Base-by-base conservation (phyloP, 73 alveolate species). In the Paramecium sonneborni region DNA sequence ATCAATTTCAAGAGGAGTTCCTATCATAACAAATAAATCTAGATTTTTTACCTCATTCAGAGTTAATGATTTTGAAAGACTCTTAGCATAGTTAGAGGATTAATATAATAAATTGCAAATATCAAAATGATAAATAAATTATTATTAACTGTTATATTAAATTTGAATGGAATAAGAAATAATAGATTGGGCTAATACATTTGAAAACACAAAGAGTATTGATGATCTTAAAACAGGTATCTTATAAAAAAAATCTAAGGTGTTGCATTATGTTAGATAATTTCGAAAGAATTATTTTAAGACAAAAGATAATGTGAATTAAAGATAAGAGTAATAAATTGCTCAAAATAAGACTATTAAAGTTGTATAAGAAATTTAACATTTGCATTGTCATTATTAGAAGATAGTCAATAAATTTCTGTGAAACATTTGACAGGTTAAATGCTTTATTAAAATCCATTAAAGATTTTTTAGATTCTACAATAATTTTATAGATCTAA, bases 81-180 rank as follows among this genome's bases (percentile, higher is more conserved):
- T 79, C n/a, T 38, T 79, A 9, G 44, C 44, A 5, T 23, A 30
- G 55, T 79, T 79, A 34, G 90, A 79, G 74, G 90, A 79, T 41
- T 79, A 79, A 46, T 79, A 79, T 79, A 79, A 72, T 72, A 72
- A 37, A 72, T 72, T 72, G 44, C 44, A 72, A 41, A 21, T 35
- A 72, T 72, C 86, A 34, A 72, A 72, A 72, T 72, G 86, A 72
- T 23, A 30, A 72, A 72, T 32, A 72, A 34, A 72, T 28, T 62
- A 62, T 32, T 62, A 30, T 30, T 62, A 62, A 62, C 84, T 26
- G 44, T 62, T 62, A 30, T 62, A 62, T 62, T 62, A 62, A 72
- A 35, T 72, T 72, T 35, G 57, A 72, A 79, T 79, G 90, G 90
- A 79, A 46, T 79, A 79, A 79, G 90, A 79, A 44, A 43, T 79